Conservation (phyloP, 176 grass and related monocot species). For the Aegilops sharonensis region DNA sequence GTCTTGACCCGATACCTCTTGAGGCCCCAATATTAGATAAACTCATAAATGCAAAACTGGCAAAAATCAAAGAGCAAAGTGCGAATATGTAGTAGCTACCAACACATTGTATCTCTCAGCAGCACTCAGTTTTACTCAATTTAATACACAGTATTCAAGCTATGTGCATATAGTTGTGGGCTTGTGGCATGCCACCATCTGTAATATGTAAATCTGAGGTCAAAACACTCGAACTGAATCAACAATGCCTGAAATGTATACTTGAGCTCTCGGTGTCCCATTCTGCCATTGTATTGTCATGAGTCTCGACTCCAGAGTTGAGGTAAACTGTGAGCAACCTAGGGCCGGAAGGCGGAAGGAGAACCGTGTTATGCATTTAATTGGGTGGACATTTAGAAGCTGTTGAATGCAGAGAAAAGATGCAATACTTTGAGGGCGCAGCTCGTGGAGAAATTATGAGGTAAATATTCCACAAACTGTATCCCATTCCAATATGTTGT, state of each 20-base stretch:
- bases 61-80: constrained; percentile 69
- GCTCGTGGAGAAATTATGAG: not conserved
- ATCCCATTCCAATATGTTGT: not conserved
- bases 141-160: constrained; percentile 24
- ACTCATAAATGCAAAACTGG: constrained; percentile 81
- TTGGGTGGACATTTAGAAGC: not conserved
- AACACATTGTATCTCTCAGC: not conserved
- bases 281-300: not conserved
- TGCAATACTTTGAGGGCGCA: not conserved
- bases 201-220: constrained; percentile 27
- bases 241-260: constrained; percentile 10
- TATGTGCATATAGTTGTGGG: constrained; percentile 12
- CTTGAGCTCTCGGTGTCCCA: not conserved
- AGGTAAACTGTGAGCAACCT: not conserved
- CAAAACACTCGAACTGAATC: constrained; percentile 5
- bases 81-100: constrained; percentile 33
- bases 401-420: constrained; percentile 18
- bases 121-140: constrained; percentile 3
- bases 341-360: not conserved
- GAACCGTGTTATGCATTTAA: constrained; percentile 13
- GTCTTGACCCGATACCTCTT: constrained; percentile 88
- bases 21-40: constrained; percentile 95
- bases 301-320: constrained; percentile 6
- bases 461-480: constrained; percentile 9
- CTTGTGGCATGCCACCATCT: constrained; percentile 11